These are phyloP conservation scores for Fusarium humuli DNA, from an alignment of 2,329 filamentous ascomycete genomes.

Conservation along the genomic window DNA sequence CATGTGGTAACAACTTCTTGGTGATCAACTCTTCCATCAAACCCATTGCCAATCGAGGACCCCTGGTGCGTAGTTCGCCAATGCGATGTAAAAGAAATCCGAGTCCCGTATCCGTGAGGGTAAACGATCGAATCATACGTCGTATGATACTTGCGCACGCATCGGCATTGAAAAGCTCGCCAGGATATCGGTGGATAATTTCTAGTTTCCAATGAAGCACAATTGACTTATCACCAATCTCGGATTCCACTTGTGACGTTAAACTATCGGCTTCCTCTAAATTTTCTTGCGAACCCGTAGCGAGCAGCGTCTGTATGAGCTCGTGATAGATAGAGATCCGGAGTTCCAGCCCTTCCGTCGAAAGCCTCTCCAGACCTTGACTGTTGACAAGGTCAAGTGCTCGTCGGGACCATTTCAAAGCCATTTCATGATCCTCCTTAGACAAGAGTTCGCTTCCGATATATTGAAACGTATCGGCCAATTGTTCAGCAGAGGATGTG, in stretches of 20 bases:
- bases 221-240: constrained; percentile 72
- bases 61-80: constrained; percentile 70
- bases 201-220: constrained; percentile 77
- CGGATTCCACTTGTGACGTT: constrained; percentile 70
- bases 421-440: constrained; percentile 64
- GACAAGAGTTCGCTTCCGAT: constrained; percentile 73
- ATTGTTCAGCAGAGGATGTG: constrained; percentile 64
- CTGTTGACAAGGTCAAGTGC: constrained; percentile 69
- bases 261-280: constrained; percentile 66
- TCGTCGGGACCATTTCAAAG: constrained; percentile 79
- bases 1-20: constrained; percentile 63
- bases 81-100: constrained; percentile 75
- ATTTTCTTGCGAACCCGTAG: constrained; percentile 57
- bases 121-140: constrained; percentile 69
- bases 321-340: constrained; percentile 74
- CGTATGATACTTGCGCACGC: constrained; percentile 66
- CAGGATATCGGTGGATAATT: constrained; percentile 63
- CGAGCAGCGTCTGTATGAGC: constrained; percentile 67
- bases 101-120: constrained; percentile 72
- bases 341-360: constrained; percentile 71
- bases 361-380: constrained; percentile 67
- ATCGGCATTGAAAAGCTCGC: constrained; percentile 61
- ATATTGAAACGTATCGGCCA: constrained; percentile 76
- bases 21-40: constrained; percentile 74
- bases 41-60: constrained; percentile 59